Evolutionary conservation across 805 yeast genomes (phyloP), one percentile per base, ranked within the genome.

Genomic region (Wickerhamomyces hampshirensis): DNA sequence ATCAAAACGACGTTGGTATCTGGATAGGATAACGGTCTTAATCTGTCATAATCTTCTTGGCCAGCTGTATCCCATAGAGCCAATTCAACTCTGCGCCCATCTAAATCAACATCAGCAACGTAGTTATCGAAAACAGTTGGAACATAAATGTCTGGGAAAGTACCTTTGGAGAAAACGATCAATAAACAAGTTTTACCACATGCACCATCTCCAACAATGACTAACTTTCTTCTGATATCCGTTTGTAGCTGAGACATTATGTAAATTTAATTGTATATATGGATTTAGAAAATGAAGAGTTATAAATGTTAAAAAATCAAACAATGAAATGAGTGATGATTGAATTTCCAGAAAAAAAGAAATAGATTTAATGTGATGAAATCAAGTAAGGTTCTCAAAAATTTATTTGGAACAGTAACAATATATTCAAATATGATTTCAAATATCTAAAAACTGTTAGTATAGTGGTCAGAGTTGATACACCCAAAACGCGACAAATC

Each of bases 21-120:
- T 44, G 96, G 96, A 65, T 88, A 88, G 11, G 91, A 81, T 47
- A 86, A 69, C 30, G 96, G 95, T 66, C 95, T 82, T 52, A 86
- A 71, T 65, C 96, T 84, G 64, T 87, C 96, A 60, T 88, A 88
- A 69, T 89, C 97, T 71, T 88, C 97, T 75, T 88, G 97, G 48
- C 97, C 97, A 38, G 97, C 96, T 50, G 96, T 88, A 87, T 88
- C 96, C 96, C 96, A 88, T 50, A 88, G 71, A 6, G 96, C 95
- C 63, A 88, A 71, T 62, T 89, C 96, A 40, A 91, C 97, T 60
- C 84, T 77, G 65, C 91, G 84, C 34, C 95, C 94, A 54, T 84
- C 91, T 40, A 83, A 82, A 58, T 79, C 96, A 40, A 91, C 97
- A 62, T 88, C 96, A 31, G 97, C 95, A 53, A 91, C 97, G 64